Base-by-base conservation (phyloP, 2,329 filamentous ascomycete genomes). In the Sporothrix pallida region DNA sequence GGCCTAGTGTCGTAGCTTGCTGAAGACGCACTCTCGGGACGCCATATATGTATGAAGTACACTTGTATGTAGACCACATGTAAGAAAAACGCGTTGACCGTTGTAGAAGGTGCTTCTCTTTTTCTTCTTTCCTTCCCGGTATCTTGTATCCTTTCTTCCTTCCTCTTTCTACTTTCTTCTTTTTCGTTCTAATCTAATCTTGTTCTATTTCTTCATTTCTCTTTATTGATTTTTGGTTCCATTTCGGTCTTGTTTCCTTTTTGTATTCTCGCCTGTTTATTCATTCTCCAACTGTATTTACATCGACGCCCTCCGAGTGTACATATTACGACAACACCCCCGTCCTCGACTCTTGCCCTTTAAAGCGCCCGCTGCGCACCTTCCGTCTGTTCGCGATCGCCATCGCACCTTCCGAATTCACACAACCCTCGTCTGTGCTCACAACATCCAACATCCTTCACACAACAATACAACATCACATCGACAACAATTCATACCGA, bases 101-200 rank as follows among this genome's bases (percentile, higher is more conserved):
- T 44, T 63, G 37, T 44, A 44, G 60, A 44, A 20, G 60, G 37
- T 63, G 60, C 17, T 54, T 56, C 10, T 70, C n/a, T 46, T 42
- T 44, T 17, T 70, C 44, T 42, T 70, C 26, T 44, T 42, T 63
- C n/a, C 20, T 26, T 37, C 5, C 31, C 5, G 3, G 31, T 60
- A 10, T 23, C n/a, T 2, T 48, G 13, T n/a, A 20, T 17, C 15
- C 4, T 71, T 17, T 60, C 46, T 71, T 62, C 12, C 7, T 46
- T 58, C 20, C 12, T 62, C 23, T 50, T 62, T 71, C 52, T 71
- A 60, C 7, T 58, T 23, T 12, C 48, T 12, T n/a, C 23, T 17
- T 23, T 23, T 26, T 15, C 15, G 17, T 56, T 62, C 20, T 17
- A 37, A 54, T 54, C 31, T 37, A 37, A 20, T 56, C 23, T 69